Evolutionary conservation across 2,329 filamentous ascomycete genomes (phyloP).

Genomic region (Botrytis fragariae): DNA sequence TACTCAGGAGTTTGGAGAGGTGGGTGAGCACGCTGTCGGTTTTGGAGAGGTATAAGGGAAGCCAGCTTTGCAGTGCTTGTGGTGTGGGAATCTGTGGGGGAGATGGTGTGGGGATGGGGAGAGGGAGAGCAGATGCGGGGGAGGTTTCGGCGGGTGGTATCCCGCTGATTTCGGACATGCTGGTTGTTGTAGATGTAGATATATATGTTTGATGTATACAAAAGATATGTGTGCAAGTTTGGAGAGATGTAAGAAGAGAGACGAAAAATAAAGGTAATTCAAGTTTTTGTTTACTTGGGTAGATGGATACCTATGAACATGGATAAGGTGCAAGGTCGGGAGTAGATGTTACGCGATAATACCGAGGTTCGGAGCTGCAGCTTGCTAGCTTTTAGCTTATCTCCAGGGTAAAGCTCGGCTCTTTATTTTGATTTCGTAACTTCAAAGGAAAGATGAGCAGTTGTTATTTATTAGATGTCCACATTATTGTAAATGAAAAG

Average conservation of each 20-base stretch:
- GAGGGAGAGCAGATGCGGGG: slow-evolving; percentile 26
- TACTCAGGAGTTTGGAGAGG: slow-evolving; percentile 63
- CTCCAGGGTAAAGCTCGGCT: not conserved
- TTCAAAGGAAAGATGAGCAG: not conserved
- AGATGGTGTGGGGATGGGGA: slow-evolving; percentile 20
- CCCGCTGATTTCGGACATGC: slow-evolving; percentile 34
- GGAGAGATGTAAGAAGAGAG: not conserved
- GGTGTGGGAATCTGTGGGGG: slow-evolving; percentile 26
- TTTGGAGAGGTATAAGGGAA: slow-evolving; percentile 37
- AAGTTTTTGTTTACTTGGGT: not conserved
- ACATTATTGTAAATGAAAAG: not conserved
- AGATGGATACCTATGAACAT: slow-evolving; percentile 9
- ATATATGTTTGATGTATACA: not conserved
- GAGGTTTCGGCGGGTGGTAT: slow-evolving; percentile 28
- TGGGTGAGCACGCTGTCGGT: slow-evolving; percentile 45
- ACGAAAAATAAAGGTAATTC: not conserved
- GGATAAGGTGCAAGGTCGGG: slow-evolving; percentile 2
- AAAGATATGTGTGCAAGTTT: not conserved
- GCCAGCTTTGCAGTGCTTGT: slow-evolving; percentile 32
- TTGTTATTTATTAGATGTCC: not conserved
- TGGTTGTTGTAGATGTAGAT: slow-evolving; percentile 1
- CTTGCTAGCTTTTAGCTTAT: not conserved
- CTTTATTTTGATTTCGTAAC: not conserved
- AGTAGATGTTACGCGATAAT: slow-evolving; percentile 15
- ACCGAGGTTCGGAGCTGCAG: slow-evolving; percentile 18